Conservation (phyloP, 75 land plant species). For the Azolla pinnata region DNA sequence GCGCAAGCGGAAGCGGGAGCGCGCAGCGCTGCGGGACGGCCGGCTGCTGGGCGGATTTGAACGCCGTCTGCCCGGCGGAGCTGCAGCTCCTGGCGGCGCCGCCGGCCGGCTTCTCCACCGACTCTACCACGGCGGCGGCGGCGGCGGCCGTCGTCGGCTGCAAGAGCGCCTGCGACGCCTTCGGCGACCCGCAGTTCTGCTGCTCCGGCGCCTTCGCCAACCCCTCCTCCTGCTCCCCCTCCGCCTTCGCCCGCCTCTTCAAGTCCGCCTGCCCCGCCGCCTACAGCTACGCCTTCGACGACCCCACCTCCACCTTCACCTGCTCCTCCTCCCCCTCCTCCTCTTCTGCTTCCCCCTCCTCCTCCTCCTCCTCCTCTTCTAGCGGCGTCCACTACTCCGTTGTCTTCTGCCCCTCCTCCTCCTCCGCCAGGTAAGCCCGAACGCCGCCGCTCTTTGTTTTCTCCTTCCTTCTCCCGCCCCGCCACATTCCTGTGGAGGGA, state of each 20-base stretch:
- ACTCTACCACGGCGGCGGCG: too few species aligned
- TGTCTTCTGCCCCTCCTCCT: conserved; percentile 49
- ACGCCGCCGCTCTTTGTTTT: too few species aligned
- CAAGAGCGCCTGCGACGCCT: conserved; percentile 77
- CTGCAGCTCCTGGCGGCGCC: conserved; percentile 32
- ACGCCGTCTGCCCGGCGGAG: conserved; percentile 48
- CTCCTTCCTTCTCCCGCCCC: too few species aligned
- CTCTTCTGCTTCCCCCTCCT: conserved; percentile 47
- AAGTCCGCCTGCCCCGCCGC: conserved; percentile 77
- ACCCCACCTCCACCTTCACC: conserved; percentile 74
- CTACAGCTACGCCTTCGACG: conserved; percentile 94
- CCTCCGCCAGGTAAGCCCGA: too few species aligned
- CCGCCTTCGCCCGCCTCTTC: conserved; percentile 51
- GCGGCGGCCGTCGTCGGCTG: conserved; percentile 39
- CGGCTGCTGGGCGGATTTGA: conserved; percentile 55
- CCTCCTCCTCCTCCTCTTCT: too few species aligned
- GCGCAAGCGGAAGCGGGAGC: conserved; percentile 22
- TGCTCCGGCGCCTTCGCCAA: conserved; percentile 50
- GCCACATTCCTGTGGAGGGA: too few species aligned
- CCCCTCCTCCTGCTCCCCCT: conserved; percentile 52
- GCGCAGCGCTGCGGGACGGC: conserved; percentile 48
- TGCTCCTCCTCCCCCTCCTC: conserved; percentile 46
- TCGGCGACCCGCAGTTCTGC: conserved; percentile 53
- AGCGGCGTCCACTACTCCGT: conserved; percentile 37
- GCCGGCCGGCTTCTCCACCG: neutral